Evolutionary conservation across 176 grass and related monocot species (phyloP).

Genomic region (Triticum urartu): DNA sequence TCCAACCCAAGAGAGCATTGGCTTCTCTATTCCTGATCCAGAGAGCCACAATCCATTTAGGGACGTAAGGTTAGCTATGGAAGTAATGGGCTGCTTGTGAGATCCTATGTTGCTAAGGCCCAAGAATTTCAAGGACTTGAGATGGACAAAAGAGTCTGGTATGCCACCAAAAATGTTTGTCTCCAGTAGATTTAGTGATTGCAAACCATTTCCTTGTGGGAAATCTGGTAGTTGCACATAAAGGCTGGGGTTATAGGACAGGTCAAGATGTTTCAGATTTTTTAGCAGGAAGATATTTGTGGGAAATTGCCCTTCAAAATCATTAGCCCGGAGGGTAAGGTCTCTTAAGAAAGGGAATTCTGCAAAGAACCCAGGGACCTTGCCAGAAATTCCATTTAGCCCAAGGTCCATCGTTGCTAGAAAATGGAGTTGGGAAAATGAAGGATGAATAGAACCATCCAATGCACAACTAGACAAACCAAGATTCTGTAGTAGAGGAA

Average conservation of each 20-base stretch:
- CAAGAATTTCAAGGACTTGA: background rate
- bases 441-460: conserved; percentile 13
- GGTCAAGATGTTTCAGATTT: no score
- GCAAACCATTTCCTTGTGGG: no score
- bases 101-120: background rate
- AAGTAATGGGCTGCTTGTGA: background rate
- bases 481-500: no score
- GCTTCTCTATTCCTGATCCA: background rate
- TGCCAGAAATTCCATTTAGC: background rate
- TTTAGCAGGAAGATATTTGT: no score
- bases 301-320: no score
- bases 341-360: background rate
- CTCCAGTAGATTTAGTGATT: no score
- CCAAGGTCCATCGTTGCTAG: background rate
- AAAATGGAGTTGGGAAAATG: background rate
- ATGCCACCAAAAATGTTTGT: no score
- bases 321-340: background rate
- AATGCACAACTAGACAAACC: no score
- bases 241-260: no score
- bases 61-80: background rate
- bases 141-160: background rate
- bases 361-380: background rate
- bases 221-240: no score
- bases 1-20: background rate
- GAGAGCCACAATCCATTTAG: background rate